Base-by-base conservation (phyloP, 2,329 filamentous ascomycete species). In the Fusarium cicatricum region DNA sequence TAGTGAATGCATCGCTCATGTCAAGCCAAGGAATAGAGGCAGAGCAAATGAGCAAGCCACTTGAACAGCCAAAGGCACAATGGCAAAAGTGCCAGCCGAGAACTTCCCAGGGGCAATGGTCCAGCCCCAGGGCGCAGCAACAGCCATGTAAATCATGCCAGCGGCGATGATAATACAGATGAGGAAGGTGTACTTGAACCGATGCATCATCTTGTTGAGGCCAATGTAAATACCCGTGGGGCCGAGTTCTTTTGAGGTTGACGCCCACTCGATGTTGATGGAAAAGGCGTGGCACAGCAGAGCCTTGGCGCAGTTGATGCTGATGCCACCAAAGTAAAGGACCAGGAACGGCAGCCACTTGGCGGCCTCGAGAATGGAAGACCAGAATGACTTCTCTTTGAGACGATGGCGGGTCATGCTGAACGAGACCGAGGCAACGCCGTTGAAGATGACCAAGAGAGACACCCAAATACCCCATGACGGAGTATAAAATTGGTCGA, bases 401-500 rank as follows among this genome's bases (percentile, higher is more conserved):
- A 69, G 57, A n/a, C 64, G 58, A 21, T 69, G 67, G 1, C 67
- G 67, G 0, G 58, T 59, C 67, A 69, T 68, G 16, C 65, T 68
- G 38, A 62, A 64, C 5, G 67, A 38, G 2, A 69, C 21, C 0
- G 67, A 67, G 7, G 53, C 65, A 2, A 65, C 50, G 14, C 65
- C 66, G 12, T 69, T 69, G 34, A 69, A 69, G 12, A 69, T 19
- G 8, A 69, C 67, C 1, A 69, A 17, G 3, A 69, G 63, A 3
- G 80, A 78, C 62, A 88, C 79, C 74, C 82, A 88, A 58, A 86
- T 84, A 60, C 82, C 83, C 77, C 85, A 90, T 0, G 82, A 86
- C 55, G 88, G 85, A 71, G 86, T 78, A 70, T 90, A 90, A 74
- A 86, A 88, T 60, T 88, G 85, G 68, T 89, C 87, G 15, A 88